Evolutionary conservation across 2,329 filamentous ascomycete species (phyloP).

Genomic region (Diaporthe aspalathi): DNA sequence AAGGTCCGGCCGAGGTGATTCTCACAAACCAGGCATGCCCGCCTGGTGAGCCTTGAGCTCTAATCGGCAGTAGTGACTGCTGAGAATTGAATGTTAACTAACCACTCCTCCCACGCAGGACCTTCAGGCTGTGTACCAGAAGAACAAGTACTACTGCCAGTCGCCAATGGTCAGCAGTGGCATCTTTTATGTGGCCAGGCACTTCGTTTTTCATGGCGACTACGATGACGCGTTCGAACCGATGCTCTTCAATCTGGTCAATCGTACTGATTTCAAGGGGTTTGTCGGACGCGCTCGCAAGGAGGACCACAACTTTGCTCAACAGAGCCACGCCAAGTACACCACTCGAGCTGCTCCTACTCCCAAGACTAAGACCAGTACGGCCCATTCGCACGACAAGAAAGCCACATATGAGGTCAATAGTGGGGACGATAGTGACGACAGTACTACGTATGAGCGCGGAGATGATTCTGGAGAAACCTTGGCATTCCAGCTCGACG

Average conservation of each 20-base stretch:
- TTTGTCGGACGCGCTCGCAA: not conserved
- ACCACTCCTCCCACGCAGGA: not conserved
- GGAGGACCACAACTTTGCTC: not conserved
- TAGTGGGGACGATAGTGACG: not conserved
- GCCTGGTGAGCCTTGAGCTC: not conserved
- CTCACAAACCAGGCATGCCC: not conserved
- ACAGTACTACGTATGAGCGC: no score
- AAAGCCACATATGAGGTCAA: not conserved
- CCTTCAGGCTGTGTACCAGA: not conserved
- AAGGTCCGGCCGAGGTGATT: not conserved
- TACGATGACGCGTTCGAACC: constrained; percentile 14
- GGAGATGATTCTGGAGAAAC: not conserved
- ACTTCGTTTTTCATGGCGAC: constrained; percentile 10
- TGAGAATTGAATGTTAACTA: not conserved
- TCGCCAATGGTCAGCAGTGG: not conserved
- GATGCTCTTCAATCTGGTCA: constrained; percentile 23
- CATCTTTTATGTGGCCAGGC: not conserved
- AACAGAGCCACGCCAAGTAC: not conserved
- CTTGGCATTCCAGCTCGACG: no score
- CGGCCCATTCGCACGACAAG: not conserved
- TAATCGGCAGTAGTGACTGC: not conserved
- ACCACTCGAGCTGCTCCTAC: not conserved
- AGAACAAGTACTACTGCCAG: not conserved
- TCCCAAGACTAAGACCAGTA: not conserved
- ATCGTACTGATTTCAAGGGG: not conserved